Evolutionary conservation across 345 rosid species (phyloP), one percentile per base, ranked within the genome.

Genomic region (Murraya koenigii): DNA sequence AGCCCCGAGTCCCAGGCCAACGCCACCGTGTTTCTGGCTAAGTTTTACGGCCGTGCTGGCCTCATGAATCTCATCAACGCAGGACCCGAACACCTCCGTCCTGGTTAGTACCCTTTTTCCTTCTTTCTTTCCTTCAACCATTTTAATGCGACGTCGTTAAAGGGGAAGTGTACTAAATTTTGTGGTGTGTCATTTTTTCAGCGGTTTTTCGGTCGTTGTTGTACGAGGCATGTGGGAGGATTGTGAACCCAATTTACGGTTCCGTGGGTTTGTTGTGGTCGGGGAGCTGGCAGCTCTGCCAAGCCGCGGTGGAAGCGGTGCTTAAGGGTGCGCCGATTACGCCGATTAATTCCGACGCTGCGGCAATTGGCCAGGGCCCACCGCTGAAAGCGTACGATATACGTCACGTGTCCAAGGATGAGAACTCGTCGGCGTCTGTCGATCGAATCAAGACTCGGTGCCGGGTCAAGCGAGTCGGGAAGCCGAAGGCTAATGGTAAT

Each of bases 21-120:
- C 91, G 98, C 98, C 74, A 96, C 99, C 72, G 94, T 96, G 69
- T 96, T 96, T 75, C 94, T 96, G 36, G 98, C 99, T 66, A 96
- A 96, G 87, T 96, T 92, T 74, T 94, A 96, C 56, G 99, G 98
- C 76, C 97, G 99, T 35, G 97, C 98, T 0, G 99, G 98, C 0
- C 94, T 96, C 80, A 89, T 94, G 91, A 96, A 96, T 83, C 99
- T 94, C 79, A 88, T 96, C 82, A 94, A 87, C 98, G 89, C 97
- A 36, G 99, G 98, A 62, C 95, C 99, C 26, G 95, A 90, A 28
- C 90, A 92, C 28, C 97, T 92, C 79, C 99, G 99, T 28, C 99
- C 99, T 82, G 97, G 99, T 96, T 22, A 39, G 63, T 79, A 7
- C 35, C 28, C 13, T 14, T 15, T n/a, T 22, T 1, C 15, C 4